Evolutionary conservation across 2,329 filamentous ascomycete species (phyloP), one percentile per base, ranked within the genome.

Genomic region (Nannizzia gypsea): DNA sequence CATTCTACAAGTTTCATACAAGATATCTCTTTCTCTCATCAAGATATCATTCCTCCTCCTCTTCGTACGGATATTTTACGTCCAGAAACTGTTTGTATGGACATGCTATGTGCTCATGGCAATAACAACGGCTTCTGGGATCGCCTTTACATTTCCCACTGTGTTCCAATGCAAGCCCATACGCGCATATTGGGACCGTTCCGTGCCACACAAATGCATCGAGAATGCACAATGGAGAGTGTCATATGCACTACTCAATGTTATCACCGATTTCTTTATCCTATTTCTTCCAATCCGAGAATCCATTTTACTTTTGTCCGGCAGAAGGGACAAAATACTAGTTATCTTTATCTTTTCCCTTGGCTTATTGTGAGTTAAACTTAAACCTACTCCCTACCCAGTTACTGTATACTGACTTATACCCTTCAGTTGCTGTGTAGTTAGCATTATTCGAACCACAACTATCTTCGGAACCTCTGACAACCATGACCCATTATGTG

Each of bases 391-490:
- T n/a, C 38, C 6, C n/a, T 20, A 2, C 11, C 6, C 26, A 4
- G 3, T 15, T 5, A 3, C 6, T 40, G 15, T 13, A 44, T 38
- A 17, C 15, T 42, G n/a, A 31, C 17, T 50, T 5, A 40, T 44
- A 9, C 9, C 15, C 55, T 50, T 28, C 28, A 64, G 63, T 17
- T 59, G 61, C 42, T 64, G 61, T 57, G 48, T 61, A 17, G 61
- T 61, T 3, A 64, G 68, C 31, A 70, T 73, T 20, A 63, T 72
- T 6, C 64, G 72, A 34, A 67, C 71, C 59, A 70, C 68, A 6
- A 71, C 70, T 6, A 62, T 74, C 26, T 64, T 60, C 22, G 56
- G 59, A 22, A 62, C 63, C 22, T 58, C 61, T 22, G 48, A 56
- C 20, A 34, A 57, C 20, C 40, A 31, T 55, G 66, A 61, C 59